Percentiles rank a stretch among this genome's conserved stretches.
Evolutionary conservation across 352 stramenopile genomes (phyloP).

Genomic region (Pythium monospermum): DNA sequence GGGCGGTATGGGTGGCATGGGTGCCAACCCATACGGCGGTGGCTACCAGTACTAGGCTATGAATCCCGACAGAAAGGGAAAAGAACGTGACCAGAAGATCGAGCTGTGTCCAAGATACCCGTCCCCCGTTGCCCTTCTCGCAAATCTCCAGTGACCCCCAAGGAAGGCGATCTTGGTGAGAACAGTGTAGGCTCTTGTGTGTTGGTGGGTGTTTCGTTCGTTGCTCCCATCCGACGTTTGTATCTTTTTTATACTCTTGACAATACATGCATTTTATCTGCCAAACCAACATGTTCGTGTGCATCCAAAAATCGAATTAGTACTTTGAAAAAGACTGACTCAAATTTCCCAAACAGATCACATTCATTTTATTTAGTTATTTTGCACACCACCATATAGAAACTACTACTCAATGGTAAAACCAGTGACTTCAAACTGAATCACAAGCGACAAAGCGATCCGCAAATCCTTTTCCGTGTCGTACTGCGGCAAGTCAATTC

Average conservation of each 20-base stretch:
- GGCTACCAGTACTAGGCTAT: slow-evolving; percentile 29
- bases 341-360: too few species aligned
- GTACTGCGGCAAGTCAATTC: slow-evolving; percentile 75
- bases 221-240: background rate
- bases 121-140: slow-evolving; percentile 7
- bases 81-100: slow-evolving; percentile 2
- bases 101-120: slow-evolving; percentile 1
- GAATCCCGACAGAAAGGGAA: slow-evolving; percentile 6
- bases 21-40: slow-evolving; percentile 29
- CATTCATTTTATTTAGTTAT: background rate
- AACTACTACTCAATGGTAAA: slow-evolving; percentile 76
- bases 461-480: slow-evolving; percentile 70
- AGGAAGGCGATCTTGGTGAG: slow-evolving; percentile 22
- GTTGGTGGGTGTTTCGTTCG: slow-evolving; percentile 9
- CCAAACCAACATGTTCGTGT: too few species aligned
- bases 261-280: too few species aligned
- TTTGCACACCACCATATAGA: background rate
- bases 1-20: slow-evolving; percentile 35
- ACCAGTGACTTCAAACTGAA: slow-evolving; percentile 84
- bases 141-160: slow-evolving; percentile 14
- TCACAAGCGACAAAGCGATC: slow-evolving; percentile 75
- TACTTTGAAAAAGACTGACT: too few species aligned
- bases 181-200: slow-evolving; percentile 13
- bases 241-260: slow-evolving; percentile 20
- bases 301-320: too few species aligned